phyloP scores from a whole-genome alignment of 2,329 filamentous ascomycete genomes.

The Rachicladosporium sp. region DNA sequence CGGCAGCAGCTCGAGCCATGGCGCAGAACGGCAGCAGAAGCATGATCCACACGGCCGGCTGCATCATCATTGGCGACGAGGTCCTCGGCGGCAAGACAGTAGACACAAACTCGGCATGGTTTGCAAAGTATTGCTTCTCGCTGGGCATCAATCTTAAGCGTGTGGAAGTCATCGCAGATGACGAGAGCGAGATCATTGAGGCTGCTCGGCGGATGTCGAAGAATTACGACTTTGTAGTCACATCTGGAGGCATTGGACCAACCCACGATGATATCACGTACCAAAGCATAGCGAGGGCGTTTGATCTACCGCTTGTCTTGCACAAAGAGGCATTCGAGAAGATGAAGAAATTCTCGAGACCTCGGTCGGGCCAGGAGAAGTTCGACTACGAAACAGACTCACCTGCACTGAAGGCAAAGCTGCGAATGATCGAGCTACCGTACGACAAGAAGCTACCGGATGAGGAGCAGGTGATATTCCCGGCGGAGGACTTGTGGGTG shows the following conservation, averaged over 20 bases:
- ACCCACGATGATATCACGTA: slow-evolving; percentile 99
- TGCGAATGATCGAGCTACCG: slow-evolving; percentile 83
- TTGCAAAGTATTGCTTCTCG: slow-evolving; percentile 54
- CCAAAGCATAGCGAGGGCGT: slow-evolving; percentile 82
- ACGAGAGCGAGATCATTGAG: slow-evolving; percentile 81
- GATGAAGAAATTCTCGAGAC: slow-evolving; percentile 73
- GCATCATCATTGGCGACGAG: slow-evolving; percentile 93
- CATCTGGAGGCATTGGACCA: slow-evolving; percentile 87
- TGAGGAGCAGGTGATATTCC: slow-evolving; percentile 65
- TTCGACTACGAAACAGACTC: slow-evolving; percentile 81
- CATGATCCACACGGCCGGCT: slow-evolving; percentile 78
- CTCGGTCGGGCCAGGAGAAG: slow-evolving; percentile 56
- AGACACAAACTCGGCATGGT: slow-evolving; percentile 53
- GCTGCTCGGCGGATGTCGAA: slow-evolving; percentile 76
- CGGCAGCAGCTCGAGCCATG: slow-evolving; percentile 29
- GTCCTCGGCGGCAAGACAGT: slow-evolving; percentile 81
- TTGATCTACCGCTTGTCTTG: slow-evolving; percentile 60
- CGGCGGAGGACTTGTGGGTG: slow-evolving; percentile 76
- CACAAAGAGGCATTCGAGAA: slow-evolving; percentile 65
- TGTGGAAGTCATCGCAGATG: slow-evolving; percentile 86
- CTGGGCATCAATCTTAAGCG: slow-evolving; percentile 61
- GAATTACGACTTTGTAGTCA: slow-evolving; percentile 88
- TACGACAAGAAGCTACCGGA: slow-evolving; percentile 52
- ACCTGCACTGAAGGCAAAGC: slow-evolving; percentile 63
- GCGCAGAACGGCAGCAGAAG: slow-evolving; percentile 46